phyloP scores from a whole-genome alignment of 1,284 basidiomycete genomes.

The Coniferiporia sulphurascens region DNA sequence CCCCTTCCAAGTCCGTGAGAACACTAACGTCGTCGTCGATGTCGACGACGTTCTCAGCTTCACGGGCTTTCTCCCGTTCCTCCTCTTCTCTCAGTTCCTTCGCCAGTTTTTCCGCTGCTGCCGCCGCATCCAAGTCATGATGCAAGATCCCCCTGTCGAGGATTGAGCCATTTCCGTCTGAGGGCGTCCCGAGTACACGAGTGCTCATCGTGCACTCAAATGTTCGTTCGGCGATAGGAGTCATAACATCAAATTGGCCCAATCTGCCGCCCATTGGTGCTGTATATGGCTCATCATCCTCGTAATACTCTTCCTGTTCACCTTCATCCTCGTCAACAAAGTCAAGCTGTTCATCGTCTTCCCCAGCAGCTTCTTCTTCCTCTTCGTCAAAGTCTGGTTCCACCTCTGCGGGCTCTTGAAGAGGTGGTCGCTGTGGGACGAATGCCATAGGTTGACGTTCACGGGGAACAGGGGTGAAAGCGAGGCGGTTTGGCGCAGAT shows the following conservation, averaged over 20 bases:
- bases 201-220: constrained; percentile 75
- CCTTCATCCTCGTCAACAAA: constrained; percentile 16
- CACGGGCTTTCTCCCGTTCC: constrained; percentile 1
- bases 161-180: constrained; percentile 30
- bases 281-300: constrained; percentile 39
- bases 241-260: constrained; percentile 83
- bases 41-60: constrained; percentile 11
- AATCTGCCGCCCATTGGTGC: constrained; percentile 68
- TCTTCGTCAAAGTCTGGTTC: constrained; percentile 27
- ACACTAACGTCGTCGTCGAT: constrained; percentile 28
- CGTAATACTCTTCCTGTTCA: constrained; percentile 32
- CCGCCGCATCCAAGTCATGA: constrained; percentile 43
- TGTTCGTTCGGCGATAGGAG: constrained; percentile 91
- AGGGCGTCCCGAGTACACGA: constrained; percentile 42
- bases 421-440: background rate
- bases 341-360: constrained; percentile 23
- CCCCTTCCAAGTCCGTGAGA: constrained; percentile 13
- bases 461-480: constrained; percentile 12
- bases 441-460: constrained; percentile 4
- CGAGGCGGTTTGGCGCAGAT: background rate
- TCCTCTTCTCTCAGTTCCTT: constrained; percentile 35
- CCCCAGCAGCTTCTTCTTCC: constrained; percentile 30
- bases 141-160: constrained; percentile 21
- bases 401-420: background rate
- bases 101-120: constrained; percentile 50